Conservation (phyloP, 2,329 filamentous ascomycete genomes). For the Botrytis cinerea region DNA sequence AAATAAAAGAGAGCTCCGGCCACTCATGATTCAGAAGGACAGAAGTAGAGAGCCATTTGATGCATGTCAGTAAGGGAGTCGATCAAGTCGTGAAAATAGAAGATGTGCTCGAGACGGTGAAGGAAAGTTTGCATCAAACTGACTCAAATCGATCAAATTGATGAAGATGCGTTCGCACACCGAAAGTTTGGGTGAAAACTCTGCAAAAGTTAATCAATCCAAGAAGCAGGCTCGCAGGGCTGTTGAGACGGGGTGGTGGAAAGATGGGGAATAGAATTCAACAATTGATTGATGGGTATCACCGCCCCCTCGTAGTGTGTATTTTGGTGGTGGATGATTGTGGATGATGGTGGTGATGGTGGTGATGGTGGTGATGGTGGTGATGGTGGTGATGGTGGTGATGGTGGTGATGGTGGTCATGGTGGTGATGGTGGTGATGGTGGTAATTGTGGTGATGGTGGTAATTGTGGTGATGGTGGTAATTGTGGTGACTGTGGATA, state of each 20-base stretch:
- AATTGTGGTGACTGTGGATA: too few species aligned
- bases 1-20: neutral
- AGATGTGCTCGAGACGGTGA: conserved; percentile 12
- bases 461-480: neutral
- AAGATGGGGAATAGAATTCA: neutral
- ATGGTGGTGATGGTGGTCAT: neutral
- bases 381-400: neutral
- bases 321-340: neutral
- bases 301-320: neutral
- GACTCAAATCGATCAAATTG: conserved; percentile 9
- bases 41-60: neutral
- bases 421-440: neutral
- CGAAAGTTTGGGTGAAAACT: conserved; percentile 15
- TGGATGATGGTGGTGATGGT: neutral
- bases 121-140: neutral
- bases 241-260: neutral
- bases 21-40: conserved; percentile 17
- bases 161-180: conserved; percentile 8
- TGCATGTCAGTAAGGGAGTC: conserved; percentile 16
- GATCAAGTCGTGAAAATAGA: neutral
- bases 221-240: neutral
- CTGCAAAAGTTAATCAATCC: conserved; percentile 2
- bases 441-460: neutral
- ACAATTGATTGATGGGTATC: neutral
- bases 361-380: neutral